Evolutionary conservation across 1,139 yeast genomes (phyloP), one percentile per base, ranked within the genome.

Genomic region (Pneumocystis canis): DNA sequence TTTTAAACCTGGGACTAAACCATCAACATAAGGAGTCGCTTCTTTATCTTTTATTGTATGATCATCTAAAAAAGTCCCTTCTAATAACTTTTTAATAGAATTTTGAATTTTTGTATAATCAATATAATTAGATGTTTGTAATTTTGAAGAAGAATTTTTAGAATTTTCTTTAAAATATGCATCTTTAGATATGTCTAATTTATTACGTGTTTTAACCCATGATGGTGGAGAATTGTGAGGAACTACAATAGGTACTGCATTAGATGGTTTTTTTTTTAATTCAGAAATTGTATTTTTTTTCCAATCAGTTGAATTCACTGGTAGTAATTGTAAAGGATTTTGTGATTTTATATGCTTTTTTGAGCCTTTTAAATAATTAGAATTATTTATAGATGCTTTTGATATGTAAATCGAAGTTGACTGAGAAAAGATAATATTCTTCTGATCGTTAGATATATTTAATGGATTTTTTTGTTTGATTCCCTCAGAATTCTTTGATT

Each of bases 41-140:
- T 82, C 81, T 0, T 84, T 78, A 67, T 83, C 86, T 0, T 87
- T 85, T 25, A 85, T 75, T 31, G 70, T 70, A 18, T 72, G 69
- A 61, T 75, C 70, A 9, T 6, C 80, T 69, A 63, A 79, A 73
- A 54, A 81, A 31, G 88, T 80, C 5, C 84, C 80, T 66, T 80
- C 82, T 71, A 89, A 89, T 65, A 90, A 81, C 62, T 84, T 80
- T 68, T 84, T 84, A 58, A 90, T 75, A 70, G 89, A 95, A 68
- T 88, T 88, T 56, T 86, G 58, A 6, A 63, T 61, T 54, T 65
- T 62, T 25, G 47, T 58, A 32, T 63, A 63, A 61, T 64, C 64
- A 20, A 40, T 16, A 20, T 16, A 31, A 47, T 16, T 11, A 47
- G 16, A 11, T 47, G 31, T 11, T 3, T 1, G n/a, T 25, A 14